phyloP scores from a whole-genome alignment of 257 asterid species.

The Gynochthodes officinalis region DNA sequence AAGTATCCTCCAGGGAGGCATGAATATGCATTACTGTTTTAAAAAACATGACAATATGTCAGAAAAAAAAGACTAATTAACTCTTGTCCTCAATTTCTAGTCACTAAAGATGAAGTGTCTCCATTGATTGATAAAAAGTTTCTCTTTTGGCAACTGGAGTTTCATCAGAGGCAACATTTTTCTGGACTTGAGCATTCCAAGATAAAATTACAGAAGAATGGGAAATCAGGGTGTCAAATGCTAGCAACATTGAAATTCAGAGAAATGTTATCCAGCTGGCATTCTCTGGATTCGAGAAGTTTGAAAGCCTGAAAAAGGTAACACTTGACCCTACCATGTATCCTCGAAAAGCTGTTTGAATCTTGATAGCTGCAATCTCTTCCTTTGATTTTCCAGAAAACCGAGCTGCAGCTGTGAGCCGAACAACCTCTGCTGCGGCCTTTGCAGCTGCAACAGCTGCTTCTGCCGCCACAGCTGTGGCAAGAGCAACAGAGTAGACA shows the following conservation, averaged over 20 bases:
- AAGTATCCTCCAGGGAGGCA: neutral
- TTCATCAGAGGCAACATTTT: neutral
- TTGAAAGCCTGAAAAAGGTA: neutral
- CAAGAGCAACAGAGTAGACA: slow-evolving; percentile 67
- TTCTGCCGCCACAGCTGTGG: slow-evolving; percentile 83
- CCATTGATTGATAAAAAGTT: neutral
- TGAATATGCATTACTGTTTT: neutral
- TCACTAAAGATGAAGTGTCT: neutral
- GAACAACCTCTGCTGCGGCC: slow-evolving; percentile 83
- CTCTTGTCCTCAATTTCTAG: neutral
- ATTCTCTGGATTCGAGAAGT: neutral
- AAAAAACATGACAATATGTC: neutral
- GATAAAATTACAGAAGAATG: neutral
- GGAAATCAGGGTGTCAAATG: neutral
- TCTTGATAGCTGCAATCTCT: slow-evolving; percentile 61
- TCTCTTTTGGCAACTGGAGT: neutral
- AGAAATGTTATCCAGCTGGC: neutral
- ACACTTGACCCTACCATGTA: slow-evolving; percentile 48
- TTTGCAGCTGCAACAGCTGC: slow-evolving; percentile 84
- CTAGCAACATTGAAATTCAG: neutral
- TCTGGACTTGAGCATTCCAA: neutral
- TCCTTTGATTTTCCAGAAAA: slow-evolving; percentile 48
- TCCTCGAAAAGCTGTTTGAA: slow-evolving; percentile 76
- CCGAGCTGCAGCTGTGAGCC: slow-evolving; percentile 53
- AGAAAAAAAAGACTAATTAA: neutral